Conservation (phyloP, 2,329 filamentous ascomycete genomes). For the Phyllosticta capitalensis region DNA sequence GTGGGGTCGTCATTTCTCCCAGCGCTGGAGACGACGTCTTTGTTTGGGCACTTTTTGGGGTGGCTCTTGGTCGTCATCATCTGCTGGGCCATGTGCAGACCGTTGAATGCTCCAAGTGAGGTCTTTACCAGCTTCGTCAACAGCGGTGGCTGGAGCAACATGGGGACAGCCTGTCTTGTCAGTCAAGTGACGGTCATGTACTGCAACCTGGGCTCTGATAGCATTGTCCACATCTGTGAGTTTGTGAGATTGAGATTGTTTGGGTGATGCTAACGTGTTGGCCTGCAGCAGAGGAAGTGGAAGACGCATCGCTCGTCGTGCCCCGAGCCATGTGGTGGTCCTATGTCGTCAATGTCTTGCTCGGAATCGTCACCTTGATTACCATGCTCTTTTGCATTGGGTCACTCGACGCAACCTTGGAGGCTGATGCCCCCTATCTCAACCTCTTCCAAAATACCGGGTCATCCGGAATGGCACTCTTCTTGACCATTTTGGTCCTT, state of each 20-base stretch:
- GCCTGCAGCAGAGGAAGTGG: constrained; percentile 12
- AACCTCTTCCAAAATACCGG: constrained; percentile 13
- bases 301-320: constrained; percentile 11
- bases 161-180: constrained; percentile 14
- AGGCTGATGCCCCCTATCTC: constrained; percentile 12
- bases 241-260: neutral
- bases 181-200: constrained; percentile 16
- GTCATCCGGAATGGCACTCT: constrained; percentile 6
- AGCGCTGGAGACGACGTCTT: constrained; percentile 15
- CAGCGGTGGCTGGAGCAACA: constrained; percentile 15
- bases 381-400: constrained; percentile 15
- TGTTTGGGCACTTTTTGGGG: constrained; percentile 17
- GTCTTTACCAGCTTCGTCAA: constrained; percentile 14
- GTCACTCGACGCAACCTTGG: constrained; percentile 12
- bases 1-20: constrained; percentile 16
- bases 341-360: constrained; percentile 12
- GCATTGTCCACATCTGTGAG: constrained; percentile 13
- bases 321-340: constrained; percentile 14
- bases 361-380: constrained; percentile 14
- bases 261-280: neutral
- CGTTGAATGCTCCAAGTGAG: constrained; percentile 7
- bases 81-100: constrained; percentile 16
- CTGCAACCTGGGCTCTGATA: constrained; percentile 13
- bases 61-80: constrained; percentile 16
- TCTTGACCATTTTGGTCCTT: constrained; percentile 12